Base-by-base conservation (phyloP, 1,284 basidiomycete genomes). In the Cutaneotrichosporon cavernicola region DNA sequence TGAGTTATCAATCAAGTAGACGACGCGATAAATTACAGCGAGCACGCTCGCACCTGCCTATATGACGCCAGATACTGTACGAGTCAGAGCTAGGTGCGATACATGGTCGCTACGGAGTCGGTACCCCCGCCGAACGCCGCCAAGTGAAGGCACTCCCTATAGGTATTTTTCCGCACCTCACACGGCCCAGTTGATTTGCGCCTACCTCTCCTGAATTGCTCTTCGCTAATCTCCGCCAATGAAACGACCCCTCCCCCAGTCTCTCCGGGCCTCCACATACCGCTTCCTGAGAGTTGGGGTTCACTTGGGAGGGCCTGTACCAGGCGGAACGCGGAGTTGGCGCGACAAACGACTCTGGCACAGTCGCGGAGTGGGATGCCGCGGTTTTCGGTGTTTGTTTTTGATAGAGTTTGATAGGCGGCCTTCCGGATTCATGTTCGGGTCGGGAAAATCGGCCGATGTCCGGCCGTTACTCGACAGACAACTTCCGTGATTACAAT, bases 121-220 rank as follows among this genome's bases (percentile, higher is more conserved):
- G 47, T n/a, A 32, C 38, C 31, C 38, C 57, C 46, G 57, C 57
- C 57, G 43, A 49, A 49, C 38, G 32, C 43, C 46, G 57, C 57
- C 57, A 56, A 36, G 40, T 22, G 2, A 16, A 14, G 16, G 3
- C 4, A 32, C 4, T 21, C n/a, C 50, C 40, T 43, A 26, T 3
- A 26, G 26, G 26, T 26, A 16, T 5, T 43, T 46, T 46, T 46
- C 43, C 43, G 14, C 16, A 18, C 40, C 11, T 43, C 40, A 46
- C 43, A 46, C 18, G 43, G 43, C 43, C 43, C 16, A n/a, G 43
- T 18, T 18, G 40, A 43, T 13, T 36, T 36, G 1, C 5, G 40
- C 40, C 40, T 43, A 5, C 26, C 26, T 26, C 26, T 26, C 26
- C 26, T 26, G 26, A 26, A 26, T 43, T 46, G 3, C 4, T 7